Evolutionary conservation across 768 basidiomycete species (phyloP).

Genomic region (Trametes cubensis): DNA sequence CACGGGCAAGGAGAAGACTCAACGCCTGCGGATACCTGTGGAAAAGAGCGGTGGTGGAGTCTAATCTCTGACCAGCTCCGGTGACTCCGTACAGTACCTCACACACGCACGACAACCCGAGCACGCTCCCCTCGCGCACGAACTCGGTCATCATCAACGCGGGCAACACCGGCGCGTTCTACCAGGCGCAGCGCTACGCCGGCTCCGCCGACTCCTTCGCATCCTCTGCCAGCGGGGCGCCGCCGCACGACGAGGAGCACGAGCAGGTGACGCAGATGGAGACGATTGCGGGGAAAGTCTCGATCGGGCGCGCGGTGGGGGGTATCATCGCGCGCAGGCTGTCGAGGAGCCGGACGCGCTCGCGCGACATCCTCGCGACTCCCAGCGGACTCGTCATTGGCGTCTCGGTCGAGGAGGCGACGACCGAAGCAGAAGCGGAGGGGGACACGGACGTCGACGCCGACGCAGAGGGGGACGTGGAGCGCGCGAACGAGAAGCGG

Average conservation of each 20-base stretch:
- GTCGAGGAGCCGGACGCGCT: constrained; percentile 29
- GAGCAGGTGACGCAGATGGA: constrained; percentile 31
- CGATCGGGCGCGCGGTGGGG: constrained; percentile 30
- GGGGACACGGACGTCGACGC: not conserved
- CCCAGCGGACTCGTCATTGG: constrained; percentile 29
- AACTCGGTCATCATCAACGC: constrained; percentile 30
- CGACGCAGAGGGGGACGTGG: too few species aligned
- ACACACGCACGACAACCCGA: constrained; percentile 17
- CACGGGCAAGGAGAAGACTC: constrained; percentile 35
- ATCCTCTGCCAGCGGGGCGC: constrained; percentile 7
- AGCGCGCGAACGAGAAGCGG: not conserved
- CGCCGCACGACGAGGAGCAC: constrained; percentile 23
- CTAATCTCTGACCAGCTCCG: constrained; percentile 23
- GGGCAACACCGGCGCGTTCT: constrained; percentile 29
- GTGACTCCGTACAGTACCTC: not conserved
- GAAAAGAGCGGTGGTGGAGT: constrained; percentile 59
- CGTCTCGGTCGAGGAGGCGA: constrained; percentile 33
- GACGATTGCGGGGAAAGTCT: constrained; percentile 29
- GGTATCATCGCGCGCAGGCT: constrained; percentile 31
- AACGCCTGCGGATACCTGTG: constrained; percentile 52
- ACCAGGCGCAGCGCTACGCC: constrained; percentile 31
- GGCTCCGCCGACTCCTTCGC: constrained; percentile 36
- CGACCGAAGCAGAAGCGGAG: constrained; percentile 27
- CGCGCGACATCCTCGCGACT: constrained; percentile 24
- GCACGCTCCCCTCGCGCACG: constrained; percentile 27